These are phyloP conservation scores for Heracleum sosnowskyi DNA, from an alignment of 129 eudicot genomes.

Conservation along the genomic window DNA sequence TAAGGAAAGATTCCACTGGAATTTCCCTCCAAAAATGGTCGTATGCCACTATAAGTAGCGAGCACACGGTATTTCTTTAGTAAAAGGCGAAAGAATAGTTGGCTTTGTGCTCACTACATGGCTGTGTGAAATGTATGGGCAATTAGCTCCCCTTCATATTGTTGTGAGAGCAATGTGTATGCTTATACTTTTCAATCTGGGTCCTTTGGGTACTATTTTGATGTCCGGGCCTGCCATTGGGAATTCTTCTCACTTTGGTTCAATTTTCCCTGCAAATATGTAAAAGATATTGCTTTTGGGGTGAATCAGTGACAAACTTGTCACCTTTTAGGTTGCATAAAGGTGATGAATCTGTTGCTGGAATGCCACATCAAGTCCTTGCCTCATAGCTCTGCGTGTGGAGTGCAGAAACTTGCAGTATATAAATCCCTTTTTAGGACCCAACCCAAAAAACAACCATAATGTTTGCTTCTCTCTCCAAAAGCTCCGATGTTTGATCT, in stretches of 20 bases:
- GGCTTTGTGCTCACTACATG: slow-evolving; percentile 63
- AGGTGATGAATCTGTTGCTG: too few relatives aligned
- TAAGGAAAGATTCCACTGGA: too few relatives aligned
- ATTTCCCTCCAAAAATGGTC: neutral
- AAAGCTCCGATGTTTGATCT: too few relatives aligned
- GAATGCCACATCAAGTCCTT: neutral
- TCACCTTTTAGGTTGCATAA: too few relatives aligned
- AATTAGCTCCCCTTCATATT: too few relatives aligned
- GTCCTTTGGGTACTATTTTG: neutral
- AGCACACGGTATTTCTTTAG: slow-evolving; percentile 94
- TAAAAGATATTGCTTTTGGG: too few relatives aligned
- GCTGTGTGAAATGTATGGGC: slow-evolving; percentile 24
- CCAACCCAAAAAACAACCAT: too few relatives aligned
- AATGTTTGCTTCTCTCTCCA: too few relatives aligned
- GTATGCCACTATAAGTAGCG: slow-evolving; percentile 22
- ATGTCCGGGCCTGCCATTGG: neutral
- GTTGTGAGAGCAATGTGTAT: too few relatives aligned
- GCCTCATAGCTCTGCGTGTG: neutral
- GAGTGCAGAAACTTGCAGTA: too few relatives aligned
- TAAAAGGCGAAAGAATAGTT: slow-evolving; percentile 97
- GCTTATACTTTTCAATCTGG: neutral
- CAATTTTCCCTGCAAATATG: neutral
- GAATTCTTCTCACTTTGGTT: too few relatives aligned
- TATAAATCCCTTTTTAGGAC: too few relatives aligned
- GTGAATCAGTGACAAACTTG: neutral